A percentile compares a stretch with the other conserved stretches of the same genome.
phyloP scores from a whole-genome alignment of 805 yeast genomes.

The Hanseniaspora valbyensis region DNA sequence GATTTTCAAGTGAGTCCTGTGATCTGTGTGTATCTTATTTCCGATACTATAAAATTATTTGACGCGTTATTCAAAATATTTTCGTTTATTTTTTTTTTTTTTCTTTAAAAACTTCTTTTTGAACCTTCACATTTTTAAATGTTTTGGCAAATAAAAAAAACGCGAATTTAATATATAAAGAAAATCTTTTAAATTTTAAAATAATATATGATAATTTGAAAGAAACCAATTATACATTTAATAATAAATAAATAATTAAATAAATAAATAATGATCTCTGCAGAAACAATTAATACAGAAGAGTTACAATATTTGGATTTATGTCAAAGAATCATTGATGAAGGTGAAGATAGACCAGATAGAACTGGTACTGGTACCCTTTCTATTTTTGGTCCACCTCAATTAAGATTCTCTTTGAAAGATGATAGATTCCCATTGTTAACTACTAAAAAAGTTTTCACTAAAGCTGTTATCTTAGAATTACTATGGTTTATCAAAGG shows the following conservation, averaged over 20 bases:
- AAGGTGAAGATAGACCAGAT: conserved; percentile 88
- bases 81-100: too few relatives aligned
- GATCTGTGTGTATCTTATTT: too few relatives aligned
- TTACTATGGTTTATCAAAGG: conserved; percentile 88
- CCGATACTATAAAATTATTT: too few relatives aligned
- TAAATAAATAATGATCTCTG: neutral
- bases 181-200: too few relatives aligned
- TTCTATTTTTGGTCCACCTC: conserved; percentile 92
- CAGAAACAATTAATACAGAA: conserved; percentile 34
- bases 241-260: too few relatives aligned
- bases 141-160: too few relatives aligned
- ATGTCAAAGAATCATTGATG: conserved; percentile 59
- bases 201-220: too few relatives aligned
- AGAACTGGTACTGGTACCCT: conserved; percentile 96
- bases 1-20: too few relatives aligned
- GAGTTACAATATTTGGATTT: conserved; percentile 83
- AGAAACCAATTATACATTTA: neutral
- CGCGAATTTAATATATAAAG: too few relatives aligned
- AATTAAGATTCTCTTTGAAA: conserved; percentile 65
- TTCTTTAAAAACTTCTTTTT: too few relatives aligned
- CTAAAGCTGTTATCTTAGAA: conserved; percentile 80
- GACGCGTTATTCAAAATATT: too few relatives aligned
- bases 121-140: too few relatives aligned
- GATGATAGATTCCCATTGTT: conserved; percentile 72
- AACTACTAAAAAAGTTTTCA: conserved; percentile 86